A percentile compares a stretch with the other conserved stretches of the same genome.
Evolutionary conservation across 1,284 basidiomycete species (phyloP).

Genomic region (Ustilago trichophora): DNA sequence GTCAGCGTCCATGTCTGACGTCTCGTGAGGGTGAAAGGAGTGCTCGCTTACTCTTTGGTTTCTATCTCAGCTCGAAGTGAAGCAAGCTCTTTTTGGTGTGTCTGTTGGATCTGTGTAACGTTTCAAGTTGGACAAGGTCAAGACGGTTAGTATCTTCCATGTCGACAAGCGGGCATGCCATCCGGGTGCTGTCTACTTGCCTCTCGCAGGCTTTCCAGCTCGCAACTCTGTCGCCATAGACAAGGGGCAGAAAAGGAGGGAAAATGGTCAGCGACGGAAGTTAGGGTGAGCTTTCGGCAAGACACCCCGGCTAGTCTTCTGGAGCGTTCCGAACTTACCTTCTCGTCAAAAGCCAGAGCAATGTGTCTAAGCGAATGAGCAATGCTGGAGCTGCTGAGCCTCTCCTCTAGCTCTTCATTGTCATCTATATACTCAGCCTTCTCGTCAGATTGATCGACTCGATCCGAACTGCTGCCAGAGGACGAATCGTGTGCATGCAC

Average conservation of each 20-base stretch:
- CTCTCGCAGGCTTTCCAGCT: slow-evolving; percentile 30
- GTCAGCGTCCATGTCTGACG: too few relatives aligned
- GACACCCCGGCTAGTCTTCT: too few relatives aligned
- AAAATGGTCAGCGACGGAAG: not conserved
- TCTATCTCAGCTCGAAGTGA: slow-evolving; percentile 6
- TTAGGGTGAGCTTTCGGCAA: too few relatives aligned
- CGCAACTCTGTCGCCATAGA: slow-evolving; percentile 11
- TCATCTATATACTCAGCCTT: not conserved
- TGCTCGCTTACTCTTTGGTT: slow-evolving; percentile 5
- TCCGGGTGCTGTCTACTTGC: not conserved
- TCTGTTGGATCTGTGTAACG: slow-evolving; percentile 13
- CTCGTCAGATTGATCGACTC: not conserved
- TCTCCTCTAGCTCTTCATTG: slow-evolving; percentile 10
- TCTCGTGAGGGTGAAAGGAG: not conserved
- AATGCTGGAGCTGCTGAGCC: slow-evolving; percentile 13
- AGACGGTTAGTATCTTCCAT: too few relatives aligned
- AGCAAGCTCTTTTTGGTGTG: slow-evolving; percentile 8
- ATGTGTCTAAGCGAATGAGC: slow-evolving; percentile 34
- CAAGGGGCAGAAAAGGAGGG: not conserved
- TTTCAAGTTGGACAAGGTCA: too few relatives aligned
- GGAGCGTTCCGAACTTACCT: too few relatives aligned
- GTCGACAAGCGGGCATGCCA: too few relatives aligned
- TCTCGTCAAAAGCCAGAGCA: slow-evolving; percentile 34
- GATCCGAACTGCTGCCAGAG: slow-evolving; percentile 1
- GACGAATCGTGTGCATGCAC: slow-evolving; percentile 8